These are phyloP conservation scores for Sicyos edulis DNA, from an alignment of 306 rosid species.

Conservation along the genomic window DNA sequence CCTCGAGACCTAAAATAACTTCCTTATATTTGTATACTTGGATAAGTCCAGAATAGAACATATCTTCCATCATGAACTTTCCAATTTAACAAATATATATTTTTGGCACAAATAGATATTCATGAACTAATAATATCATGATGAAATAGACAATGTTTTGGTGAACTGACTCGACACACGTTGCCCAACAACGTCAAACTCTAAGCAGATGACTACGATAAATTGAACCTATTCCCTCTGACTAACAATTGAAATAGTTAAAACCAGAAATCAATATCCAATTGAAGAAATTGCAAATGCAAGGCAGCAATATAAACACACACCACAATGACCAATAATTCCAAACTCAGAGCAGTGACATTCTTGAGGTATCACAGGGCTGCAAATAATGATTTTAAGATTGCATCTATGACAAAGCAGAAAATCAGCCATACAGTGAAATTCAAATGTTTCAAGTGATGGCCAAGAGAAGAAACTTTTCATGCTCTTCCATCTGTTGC, in stretches of 20 bases:
- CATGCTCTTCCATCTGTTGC: slow-evolving; percentile 1
- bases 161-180: too few species aligned
- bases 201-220: not conserved
- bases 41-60: not conserved
- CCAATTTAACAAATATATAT: not conserved
- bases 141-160: too few species aligned
- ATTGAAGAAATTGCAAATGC: not conserved
- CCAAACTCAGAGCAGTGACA: slow-evolving; percentile 3
- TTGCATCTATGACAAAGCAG: not conserved
- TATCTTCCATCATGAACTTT: not conserved
- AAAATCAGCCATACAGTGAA: not conserved
- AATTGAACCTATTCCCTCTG: not conserved
- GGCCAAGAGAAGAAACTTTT: not conserved
- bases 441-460: not conserved
- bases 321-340: slow-evolving; percentile 5
- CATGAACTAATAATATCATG: not conserved
- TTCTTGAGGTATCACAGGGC: not conserved
- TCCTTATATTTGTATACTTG: not conserved
- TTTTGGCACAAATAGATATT: not conserved
- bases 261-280: not conserved
- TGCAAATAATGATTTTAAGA: slow-evolving; percentile 10
- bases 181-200: too few species aligned
- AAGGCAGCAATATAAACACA: slow-evolving; percentile 1
- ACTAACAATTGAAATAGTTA: not conserved
- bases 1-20: too few species aligned